Evolutionary conservation across 805 yeast genomes (phyloP).

Genomic region (Candida cerambycidarum): DNA sequence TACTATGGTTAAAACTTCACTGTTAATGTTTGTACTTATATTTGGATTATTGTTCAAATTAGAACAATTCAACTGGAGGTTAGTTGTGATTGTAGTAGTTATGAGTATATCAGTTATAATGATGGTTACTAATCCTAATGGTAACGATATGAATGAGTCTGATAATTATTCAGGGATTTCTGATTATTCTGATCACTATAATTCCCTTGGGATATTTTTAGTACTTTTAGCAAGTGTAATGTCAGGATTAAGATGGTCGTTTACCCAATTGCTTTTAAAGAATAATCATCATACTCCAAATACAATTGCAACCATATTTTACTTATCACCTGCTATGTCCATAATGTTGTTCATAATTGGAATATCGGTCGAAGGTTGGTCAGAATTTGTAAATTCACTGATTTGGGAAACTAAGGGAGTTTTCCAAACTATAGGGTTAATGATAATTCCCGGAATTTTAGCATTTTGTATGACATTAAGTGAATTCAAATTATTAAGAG

Average conservation of each 20-base stretch:
- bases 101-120: slow-evolving; percentile 84
- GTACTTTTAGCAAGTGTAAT: slow-evolving; percentile 78
- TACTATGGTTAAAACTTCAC: slow-evolving; percentile 90
- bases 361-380: slow-evolving; percentile 65
- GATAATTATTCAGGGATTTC: slow-evolving; percentile 12
- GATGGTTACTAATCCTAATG: slow-evolving; percentile 63
- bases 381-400: slow-evolving; percentile 47
- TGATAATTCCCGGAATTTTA: slow-evolving; percentile 78
- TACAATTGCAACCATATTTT: slow-evolving; percentile 81
- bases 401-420: slow-evolving; percentile 69
- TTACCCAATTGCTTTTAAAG: slow-evolving; percentile 79
- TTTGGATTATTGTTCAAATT: slow-evolving; percentile 83
- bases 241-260: slow-evolving; percentile 93
- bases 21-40: slow-evolving; percentile 81
- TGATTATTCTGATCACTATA: slow-evolving; percentile 18
- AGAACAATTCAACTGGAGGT: slow-evolving; percentile 69
- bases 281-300: slow-evolving; percentile 51
- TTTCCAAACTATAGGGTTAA: slow-evolving; percentile 51
- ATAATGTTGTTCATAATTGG: slow-evolving; percentile 62
- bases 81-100: slow-evolving; percentile 65
- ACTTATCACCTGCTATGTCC: slow-evolving; percentile 84
- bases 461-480: slow-evolving; percentile 89
- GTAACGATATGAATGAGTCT: slow-evolving; percentile 4
- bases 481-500: slow-evolving; percentile 79
- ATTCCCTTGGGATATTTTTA: slow-evolving; percentile 60